A percentile compares a stretch with the other conserved stretches of the same genome.
Evolutionary conservation across 148 eudicot genomes (phyloP).

Genomic region (Diospyros kaki): DNA sequence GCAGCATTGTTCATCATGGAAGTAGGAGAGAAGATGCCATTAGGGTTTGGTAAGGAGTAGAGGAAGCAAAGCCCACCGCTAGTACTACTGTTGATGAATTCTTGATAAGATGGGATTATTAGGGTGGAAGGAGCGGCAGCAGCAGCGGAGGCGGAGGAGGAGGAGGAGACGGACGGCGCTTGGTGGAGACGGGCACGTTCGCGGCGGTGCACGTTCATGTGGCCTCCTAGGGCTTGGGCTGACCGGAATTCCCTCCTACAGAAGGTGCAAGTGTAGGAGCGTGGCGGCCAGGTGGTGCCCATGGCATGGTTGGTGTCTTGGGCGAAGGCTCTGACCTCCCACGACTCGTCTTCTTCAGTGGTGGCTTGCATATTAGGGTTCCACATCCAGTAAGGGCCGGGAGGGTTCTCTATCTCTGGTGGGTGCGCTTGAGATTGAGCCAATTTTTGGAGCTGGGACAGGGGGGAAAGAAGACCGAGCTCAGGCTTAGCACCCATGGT

Average conservation of each 20-base stretch:
- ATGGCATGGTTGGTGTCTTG: slow-evolving; percentile 29
- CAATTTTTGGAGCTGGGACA: slow-evolving; percentile 17
- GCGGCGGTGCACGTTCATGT: slow-evolving; percentile 73
- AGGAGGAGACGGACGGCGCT: background rate
- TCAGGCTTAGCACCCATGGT: slow-evolving; percentile 15
- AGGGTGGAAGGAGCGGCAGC: slow-evolving; percentile 8
- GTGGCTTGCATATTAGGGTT: slow-evolving; percentile 17
- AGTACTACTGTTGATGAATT: slow-evolving; percentile 17
- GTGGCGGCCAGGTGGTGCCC: slow-evolving; percentile 62
- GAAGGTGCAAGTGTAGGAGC: slow-evolving; percentile 57
- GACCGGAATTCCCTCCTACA: slow-evolving; percentile 65
- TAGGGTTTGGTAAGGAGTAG: slow-evolving; percentile 34
- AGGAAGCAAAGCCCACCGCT: slow-evolving; percentile 21
- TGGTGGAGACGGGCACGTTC: slow-evolving; percentile 54
- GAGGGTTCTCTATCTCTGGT: background rate
- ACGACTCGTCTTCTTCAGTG: slow-evolving; percentile 30
- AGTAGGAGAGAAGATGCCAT: slow-evolving; percentile 1
- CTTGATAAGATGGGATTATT: slow-evolving; percentile 24
- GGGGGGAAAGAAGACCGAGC: slow-evolving; percentile 17
- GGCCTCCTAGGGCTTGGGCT: slow-evolving; percentile 80
- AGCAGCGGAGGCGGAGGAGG: background rate
- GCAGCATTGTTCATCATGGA: no score
- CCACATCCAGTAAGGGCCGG: slow-evolving; percentile 24
- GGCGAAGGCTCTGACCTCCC: slow-evolving; percentile 41
- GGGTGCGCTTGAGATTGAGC: slow-evolving; percentile 4